Evolutionary conservation across 1,284 basidiomycete species (phyloP).

Genomic region (Cryptococcus maquisensis): DNA sequence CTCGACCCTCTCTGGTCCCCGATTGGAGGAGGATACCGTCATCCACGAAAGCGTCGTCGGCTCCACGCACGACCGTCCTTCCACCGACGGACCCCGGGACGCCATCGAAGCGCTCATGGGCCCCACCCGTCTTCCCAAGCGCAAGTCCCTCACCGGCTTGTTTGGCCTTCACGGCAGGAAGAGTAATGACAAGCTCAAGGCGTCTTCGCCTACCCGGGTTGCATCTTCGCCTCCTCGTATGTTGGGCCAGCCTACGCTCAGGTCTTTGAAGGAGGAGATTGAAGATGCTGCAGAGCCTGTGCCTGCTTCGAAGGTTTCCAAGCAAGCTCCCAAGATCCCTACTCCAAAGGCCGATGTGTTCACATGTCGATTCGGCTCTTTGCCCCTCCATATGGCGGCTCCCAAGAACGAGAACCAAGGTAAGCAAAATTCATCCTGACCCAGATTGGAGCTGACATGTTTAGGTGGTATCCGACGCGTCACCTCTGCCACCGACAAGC

Average conservation of each 20-base stretch:
- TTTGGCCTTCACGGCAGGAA: slow-evolving; percentile 31
- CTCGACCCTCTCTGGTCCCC: neutral
- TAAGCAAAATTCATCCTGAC: neutral
- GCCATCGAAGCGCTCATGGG: slow-evolving; percentile 17
- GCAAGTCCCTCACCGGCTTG: slow-evolving; percentile 38
- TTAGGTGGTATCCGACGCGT: slow-evolving; percentile 25
- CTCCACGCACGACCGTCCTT: slow-evolving; percentile 4
- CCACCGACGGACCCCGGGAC: slow-evolving; percentile 5
- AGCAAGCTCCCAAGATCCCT: too few species aligned
- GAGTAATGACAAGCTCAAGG: slow-evolving; percentile 18
- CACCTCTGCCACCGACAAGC: slow-evolving; percentile 34
- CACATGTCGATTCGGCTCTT: slow-evolving; percentile 13
- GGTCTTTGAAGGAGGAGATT: slow-evolving; percentile 24
- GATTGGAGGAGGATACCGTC: neutral
- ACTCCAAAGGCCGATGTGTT: slow-evolving; percentile 2
- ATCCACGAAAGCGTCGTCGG: slow-evolving; percentile 21
- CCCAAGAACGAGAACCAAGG: neutral
- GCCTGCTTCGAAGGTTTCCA: neutral
- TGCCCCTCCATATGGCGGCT: neutral
- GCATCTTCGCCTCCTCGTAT: slow-evolving; percentile 8
- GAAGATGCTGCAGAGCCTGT: slow-evolving; percentile 11
- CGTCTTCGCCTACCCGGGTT: slow-evolving; percentile 5
- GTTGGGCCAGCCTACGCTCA: slow-evolving; percentile 5
- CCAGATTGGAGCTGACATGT: slow-evolving; percentile 3
- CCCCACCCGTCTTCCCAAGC: slow-evolving; percentile 28